Evolutionary conservation across 2,329 filamentous ascomycete species (phyloP), one percentile per base, ranked within the genome.

Genomic region (Akanthomyces lecanii): DNA sequence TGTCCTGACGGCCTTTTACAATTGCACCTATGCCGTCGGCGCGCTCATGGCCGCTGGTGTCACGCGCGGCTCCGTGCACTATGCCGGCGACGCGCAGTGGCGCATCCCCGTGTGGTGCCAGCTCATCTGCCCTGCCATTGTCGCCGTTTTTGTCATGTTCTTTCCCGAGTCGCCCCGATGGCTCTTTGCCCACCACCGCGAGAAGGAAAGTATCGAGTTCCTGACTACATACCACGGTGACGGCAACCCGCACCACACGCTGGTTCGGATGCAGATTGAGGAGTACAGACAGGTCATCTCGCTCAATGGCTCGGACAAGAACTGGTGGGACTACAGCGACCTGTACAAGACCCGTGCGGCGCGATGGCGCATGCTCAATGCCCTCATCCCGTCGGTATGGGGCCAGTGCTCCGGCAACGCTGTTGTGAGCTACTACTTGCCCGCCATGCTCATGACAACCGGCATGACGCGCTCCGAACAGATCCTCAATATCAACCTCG

Each of bases 341-440:
- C 69, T 78, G 18, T 74, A 77, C 67, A 76, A 73, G 65, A 71
- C 67, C 18, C 40, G 48, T 12, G 48, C 62, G 1, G 42, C 55
- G 7, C 28, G 48, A 10, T 64, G 57, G 48, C 38, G 62, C 12
- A 45, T 64, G 48, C 0, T 60, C 11, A 47, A 54, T n/a, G 55
- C 56, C 21, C 57, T 64, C 23, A 54, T 54, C 38, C 55, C 50
- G 2, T 52, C 56, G 12, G 55, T 52, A 48, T 80, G 82, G 48
- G 76, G 78, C 2, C 79, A 83, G 67, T 82, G 77, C 77, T 76
- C 77, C 2, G 78, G 75, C 0, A 76, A 69, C 64, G 67, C 65
- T 7, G 63, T 75, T 5, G 69, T 80, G 10, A 81, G 79, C 6
- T 85, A 85, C 68, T 85, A 82, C 70, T 75, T 84, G 1, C 66